These are phyloP conservation scores for Noccaea caerulescens DNA, from an alignment of 345 rosid species.

Conservation along the genomic window DNA sequence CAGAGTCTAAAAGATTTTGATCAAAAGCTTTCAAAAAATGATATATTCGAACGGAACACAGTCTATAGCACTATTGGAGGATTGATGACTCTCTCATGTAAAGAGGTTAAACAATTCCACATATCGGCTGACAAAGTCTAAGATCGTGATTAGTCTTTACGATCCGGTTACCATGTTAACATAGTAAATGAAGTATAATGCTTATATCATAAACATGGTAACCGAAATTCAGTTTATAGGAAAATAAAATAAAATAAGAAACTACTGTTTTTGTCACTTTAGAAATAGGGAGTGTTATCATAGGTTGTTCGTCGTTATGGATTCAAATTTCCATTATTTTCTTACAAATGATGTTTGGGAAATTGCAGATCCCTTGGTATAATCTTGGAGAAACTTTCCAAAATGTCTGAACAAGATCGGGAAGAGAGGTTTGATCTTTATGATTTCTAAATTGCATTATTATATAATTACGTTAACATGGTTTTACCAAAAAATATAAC, in stretches of 20 bases:
- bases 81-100: too few relatives aligned
- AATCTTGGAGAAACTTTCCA: constrained; percentile 7
- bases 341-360: neutral
- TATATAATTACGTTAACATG: neutral
- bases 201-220: too few relatives aligned
- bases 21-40: neutral
- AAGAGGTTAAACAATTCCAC: too few relatives aligned
- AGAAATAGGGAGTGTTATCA: neutral
- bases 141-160: too few relatives aligned
- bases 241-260: too few relatives aligned
- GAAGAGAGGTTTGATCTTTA: constrained; percentile 27
- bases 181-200: too few relatives aligned
- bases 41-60: neutral
- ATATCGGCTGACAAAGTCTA: too few relatives aligned
- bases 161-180: too few relatives aligned
- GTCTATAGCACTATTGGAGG: too few relatives aligned
- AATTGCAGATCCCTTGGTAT: neutral
- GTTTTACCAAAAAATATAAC: neutral
- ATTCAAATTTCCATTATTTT: neutral
- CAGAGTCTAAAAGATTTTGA: neutral
- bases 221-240: too few relatives aligned
- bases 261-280: neutral
- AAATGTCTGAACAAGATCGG: neutral
- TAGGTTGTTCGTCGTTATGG: neutral
- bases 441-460: neutral